phyloP scores from a whole-genome alignment of 208 protist genomes.

The Acanthamoeba sp. region DNA sequence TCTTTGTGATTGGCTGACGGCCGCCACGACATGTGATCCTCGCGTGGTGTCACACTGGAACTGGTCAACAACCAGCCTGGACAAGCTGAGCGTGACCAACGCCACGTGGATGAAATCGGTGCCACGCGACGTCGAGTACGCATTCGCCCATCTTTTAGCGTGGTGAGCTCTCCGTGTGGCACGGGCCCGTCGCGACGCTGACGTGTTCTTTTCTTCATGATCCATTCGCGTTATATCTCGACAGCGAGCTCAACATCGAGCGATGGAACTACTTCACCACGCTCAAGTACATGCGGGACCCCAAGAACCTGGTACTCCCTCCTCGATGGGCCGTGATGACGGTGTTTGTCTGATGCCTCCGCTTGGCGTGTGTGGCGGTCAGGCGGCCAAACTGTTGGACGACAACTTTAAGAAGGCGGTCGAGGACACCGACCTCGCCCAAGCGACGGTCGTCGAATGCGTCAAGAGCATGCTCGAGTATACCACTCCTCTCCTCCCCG shows the following conservation, averaged over 20 bases:
- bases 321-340: no score
- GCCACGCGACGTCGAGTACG: slow-evolving; percentile 38
- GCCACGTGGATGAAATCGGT: slow-evolving; percentile 62
- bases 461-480: not conserved
- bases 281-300: slow-evolving; percentile 24
- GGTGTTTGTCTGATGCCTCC: no score
- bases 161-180: no score
- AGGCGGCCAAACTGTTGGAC: not conserved
- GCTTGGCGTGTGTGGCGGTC: not conserved
- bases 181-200: no score
- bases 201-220: no score
- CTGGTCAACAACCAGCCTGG: no score
- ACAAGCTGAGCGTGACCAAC: slow-evolving; percentile 27
- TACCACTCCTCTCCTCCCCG: not conserved
- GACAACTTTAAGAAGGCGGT: not conserved
- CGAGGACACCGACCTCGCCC: not conserved
- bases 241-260: slow-evolving; percentile 59
- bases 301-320: slow-evolving; percentile 23
- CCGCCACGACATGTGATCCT: no score
- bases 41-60: no score
- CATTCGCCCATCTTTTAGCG: no score
- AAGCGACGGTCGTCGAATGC: not conserved
- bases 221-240: no score
- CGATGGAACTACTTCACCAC: slow-evolving; percentile 54
- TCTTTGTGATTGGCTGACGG: no score